phyloP scores from a whole-genome alignment of 2,329 filamentous ascomycete species.

The Diplocarpon mali region DNA sequence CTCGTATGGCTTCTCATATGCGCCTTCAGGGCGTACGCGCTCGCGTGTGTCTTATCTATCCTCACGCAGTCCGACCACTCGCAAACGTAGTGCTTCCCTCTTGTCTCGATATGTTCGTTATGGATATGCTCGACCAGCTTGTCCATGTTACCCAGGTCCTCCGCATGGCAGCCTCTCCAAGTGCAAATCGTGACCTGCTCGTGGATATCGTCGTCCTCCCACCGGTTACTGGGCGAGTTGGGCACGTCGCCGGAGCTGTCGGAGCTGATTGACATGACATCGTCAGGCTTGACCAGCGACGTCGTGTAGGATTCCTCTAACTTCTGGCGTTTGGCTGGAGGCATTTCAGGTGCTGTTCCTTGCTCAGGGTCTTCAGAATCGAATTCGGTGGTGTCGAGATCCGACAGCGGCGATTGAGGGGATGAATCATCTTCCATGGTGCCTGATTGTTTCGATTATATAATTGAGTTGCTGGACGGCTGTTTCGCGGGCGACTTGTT shows the following conservation, averaged over 20 bases:
- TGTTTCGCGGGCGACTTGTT: neutral
- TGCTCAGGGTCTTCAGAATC: slow-evolving; percentile 3
- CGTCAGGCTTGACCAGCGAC: slow-evolving; percentile 29
- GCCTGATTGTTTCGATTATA: neutral
- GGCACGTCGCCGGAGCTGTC: slow-evolving; percentile 83
- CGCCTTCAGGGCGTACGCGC: slow-evolving; percentile 88
- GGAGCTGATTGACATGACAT: slow-evolving; percentile 65
- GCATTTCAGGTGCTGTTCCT: neutral
- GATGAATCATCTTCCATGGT: slow-evolving; percentile 5
- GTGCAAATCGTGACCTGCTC: slow-evolving; percentile 70
- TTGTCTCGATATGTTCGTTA: slow-evolving; percentile 83
- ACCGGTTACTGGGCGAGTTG: slow-evolving; percentile 54
- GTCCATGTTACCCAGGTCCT: slow-evolving; percentile 72
- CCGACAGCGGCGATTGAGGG: slow-evolving; percentile 2
- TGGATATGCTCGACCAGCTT: slow-evolving; percentile 74
- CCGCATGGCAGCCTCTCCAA: slow-evolving; percentile 64
- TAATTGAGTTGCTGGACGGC: neutral
- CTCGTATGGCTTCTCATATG: slow-evolving; percentile 97
- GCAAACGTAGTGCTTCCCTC: slow-evolving; percentile 96
- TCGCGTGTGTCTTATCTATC: slow-evolving; percentile 86
- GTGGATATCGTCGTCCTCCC: slow-evolving; percentile 61
- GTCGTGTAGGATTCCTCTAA: slow-evolving; percentile 18
- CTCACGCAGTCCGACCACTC: slow-evolving; percentile 86
- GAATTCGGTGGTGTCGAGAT: slow-evolving; percentile 1
- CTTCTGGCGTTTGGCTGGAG: slow-evolving; percentile 27